Evolutionary conservation across 1,139 yeast species (phyloP).

Genomic region (Scheffersomyces titani): DNA sequence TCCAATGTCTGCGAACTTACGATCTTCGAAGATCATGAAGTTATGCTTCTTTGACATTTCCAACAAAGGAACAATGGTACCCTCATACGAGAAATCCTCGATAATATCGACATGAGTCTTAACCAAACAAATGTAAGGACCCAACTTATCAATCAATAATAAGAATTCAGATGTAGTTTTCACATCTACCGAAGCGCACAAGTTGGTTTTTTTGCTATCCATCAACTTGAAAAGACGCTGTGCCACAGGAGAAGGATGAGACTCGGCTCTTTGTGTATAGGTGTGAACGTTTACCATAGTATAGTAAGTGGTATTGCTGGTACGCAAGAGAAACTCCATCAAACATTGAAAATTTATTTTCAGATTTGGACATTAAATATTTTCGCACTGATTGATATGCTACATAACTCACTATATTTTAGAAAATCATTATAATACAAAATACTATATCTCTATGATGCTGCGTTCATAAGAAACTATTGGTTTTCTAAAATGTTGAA

Average conservation of each 20-base stretch:
- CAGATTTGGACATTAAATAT: background rate
- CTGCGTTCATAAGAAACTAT: background rate
- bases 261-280: slow-evolving; percentile 68
- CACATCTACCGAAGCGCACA: slow-evolving; percentile 97
- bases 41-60: slow-evolving; percentile 73
- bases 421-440: background rate
- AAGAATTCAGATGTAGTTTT: slow-evolving; percentile 75
- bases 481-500: background rate
- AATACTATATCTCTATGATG: background rate
- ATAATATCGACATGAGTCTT: slow-evolving; percentile 95
- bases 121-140: slow-evolving; percentile 88
- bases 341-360: background rate
- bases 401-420: background rate
- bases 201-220: slow-evolving; percentile 79
- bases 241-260: slow-evolving; percentile 80
- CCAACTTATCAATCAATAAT: slow-evolving; percentile 70
- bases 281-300: slow-evolving; percentile 30
- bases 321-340: background rate
- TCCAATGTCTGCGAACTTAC: slow-evolving; percentile 99
- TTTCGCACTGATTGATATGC: background rate
- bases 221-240: slow-evolving; percentile 69
- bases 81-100: slow-evolving; percentile 82
- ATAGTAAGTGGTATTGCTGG: background rate
- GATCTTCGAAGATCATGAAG: slow-evolving; percentile 89
- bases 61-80: slow-evolving; percentile 73